phyloP scores from a whole-genome alignment of 1,139 yeast genomes.

The Nakaseomyces sp. region DNA sequence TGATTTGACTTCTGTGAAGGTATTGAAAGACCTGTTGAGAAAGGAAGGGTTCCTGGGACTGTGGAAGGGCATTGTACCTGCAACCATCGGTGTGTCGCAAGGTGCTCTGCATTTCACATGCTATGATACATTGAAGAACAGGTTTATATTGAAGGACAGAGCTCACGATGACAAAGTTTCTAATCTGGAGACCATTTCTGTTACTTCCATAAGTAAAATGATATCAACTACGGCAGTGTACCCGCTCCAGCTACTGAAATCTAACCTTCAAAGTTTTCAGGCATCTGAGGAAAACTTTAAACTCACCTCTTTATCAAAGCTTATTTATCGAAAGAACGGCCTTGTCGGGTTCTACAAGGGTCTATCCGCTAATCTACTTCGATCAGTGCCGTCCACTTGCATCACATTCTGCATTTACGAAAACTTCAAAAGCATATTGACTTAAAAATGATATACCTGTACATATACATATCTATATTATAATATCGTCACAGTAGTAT shows the following conservation, averaged over 20 bases:
- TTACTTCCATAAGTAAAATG: slow-evolving; percentile 64
- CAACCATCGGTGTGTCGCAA: slow-evolving; percentile 75
- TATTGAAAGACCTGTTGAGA: slow-evolving; percentile 33
- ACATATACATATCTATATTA: background rate
- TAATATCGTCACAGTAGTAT: slow-evolving; percentile 19
- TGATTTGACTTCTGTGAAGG: slow-evolving; percentile 41
- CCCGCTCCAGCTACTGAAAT: slow-evolving; percentile 76
- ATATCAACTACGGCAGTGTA: slow-evolving; percentile 62
- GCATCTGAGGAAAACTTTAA: slow-evolving; percentile 37
- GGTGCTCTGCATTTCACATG: slow-evolving; percentile 82
- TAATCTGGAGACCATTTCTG: slow-evolving; percentile 48
- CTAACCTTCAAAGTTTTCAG: slow-evolving; percentile 60
- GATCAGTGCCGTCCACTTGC: slow-evolving; percentile 71
- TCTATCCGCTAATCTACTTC: slow-evolving; percentile 44
- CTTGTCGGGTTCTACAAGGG: slow-evolving; percentile 70
- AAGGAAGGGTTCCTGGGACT: slow-evolving; percentile 65
- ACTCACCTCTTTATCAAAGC: slow-evolving; percentile 29
- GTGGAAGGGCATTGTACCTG: slow-evolving; percentile 79
- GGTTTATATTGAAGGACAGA: slow-evolving; percentile 5
- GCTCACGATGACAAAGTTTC: slow-evolving; percentile 31
- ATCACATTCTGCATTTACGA: slow-evolving; percentile 63
- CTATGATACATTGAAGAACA: slow-evolving; percentile 61
- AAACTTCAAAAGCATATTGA: slow-evolving; percentile 30
- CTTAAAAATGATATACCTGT: background rate
- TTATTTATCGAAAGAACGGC: slow-evolving; percentile 41